phyloP scores from a whole-genome alignment of 148 eudicot genomes.

The Chenopodium quinoa region DNA sequence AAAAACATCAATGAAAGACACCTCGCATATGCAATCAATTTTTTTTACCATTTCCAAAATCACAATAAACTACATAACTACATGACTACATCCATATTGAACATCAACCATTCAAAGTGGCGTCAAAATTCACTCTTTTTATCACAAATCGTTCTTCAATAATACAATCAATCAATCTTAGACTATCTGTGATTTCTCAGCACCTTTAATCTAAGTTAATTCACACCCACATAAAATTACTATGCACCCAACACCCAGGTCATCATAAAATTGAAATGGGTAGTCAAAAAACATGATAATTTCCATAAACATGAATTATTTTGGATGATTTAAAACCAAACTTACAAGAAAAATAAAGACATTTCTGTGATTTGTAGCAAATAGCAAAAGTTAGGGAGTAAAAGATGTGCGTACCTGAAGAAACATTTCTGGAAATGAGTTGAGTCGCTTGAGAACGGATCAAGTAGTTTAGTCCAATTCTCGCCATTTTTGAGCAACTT shows the following conservation, averaged over 20 bases:
- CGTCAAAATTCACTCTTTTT: not conserved
- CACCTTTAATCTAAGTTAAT: not conserved
- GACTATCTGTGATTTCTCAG: not conserved
- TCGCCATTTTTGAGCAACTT: conserved; percentile 37
- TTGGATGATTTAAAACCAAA: not conserved
- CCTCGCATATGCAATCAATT: not conserved
- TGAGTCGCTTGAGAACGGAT: conserved; percentile 40
- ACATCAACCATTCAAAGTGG: not conserved
- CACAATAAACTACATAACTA: not conserved
- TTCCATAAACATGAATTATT: not conserved
- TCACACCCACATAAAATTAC: not conserved
- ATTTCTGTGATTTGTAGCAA: not conserved
- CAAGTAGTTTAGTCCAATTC: conserved; percentile 38
- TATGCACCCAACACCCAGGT: not conserved
- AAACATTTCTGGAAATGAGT: conserved; percentile 32
- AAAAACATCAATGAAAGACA: not conserved
- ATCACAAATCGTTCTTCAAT: not conserved
- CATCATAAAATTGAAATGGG: not conserved
- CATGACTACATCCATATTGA: not conserved
- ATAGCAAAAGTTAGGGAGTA: not conserved
- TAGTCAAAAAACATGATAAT: not conserved
- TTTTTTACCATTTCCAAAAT: not conserved
- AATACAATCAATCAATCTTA: not conserved
- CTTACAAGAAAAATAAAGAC: no score
- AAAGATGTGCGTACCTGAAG: conserved; percentile 26